Conservation (phyloP, 805 yeast species). For the Candida krabiensis region DNA sequence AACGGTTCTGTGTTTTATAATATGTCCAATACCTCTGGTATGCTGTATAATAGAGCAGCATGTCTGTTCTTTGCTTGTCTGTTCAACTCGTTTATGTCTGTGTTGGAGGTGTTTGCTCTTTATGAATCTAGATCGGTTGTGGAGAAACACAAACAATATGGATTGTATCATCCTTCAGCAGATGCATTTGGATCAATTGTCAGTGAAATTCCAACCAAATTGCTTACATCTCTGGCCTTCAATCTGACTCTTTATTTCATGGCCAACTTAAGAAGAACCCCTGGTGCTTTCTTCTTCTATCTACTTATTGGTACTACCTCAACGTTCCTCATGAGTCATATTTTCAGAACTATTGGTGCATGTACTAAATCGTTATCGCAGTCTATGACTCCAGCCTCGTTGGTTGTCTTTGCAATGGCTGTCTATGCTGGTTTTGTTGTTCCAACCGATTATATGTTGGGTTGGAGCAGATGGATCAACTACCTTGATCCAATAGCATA, state of each 20-base stretch:
- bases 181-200: constrained; percentile 61
- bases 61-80: constrained; percentile 65
- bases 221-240: constrained; percentile 42
- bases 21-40: constrained; percentile 37
- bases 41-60: constrained; percentile 57
- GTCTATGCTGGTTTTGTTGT: constrained; percentile 64
- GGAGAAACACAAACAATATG: constrained; percentile 56
- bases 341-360: constrained; percentile 55
- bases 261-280: constrained; percentile 48
- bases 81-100: constrained; percentile 62
- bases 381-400: constrained; percentile 58
- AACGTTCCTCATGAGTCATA: constrained; percentile 51
- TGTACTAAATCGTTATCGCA: constrained; percentile 44
- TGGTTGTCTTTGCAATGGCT: constrained; percentile 46
- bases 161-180: constrained; percentile 55
- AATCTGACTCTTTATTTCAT: constrained; percentile 51
- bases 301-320: constrained; percentile 40
- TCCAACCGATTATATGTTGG: constrained; percentile 54
- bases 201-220: constrained; percentile 53
- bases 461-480: constrained; percentile 60
- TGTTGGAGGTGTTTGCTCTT: constrained; percentile 54
- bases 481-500: constrained; percentile 48
- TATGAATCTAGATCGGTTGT: constrained; percentile 56
- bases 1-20: constrained; percentile 59
- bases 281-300: constrained; percentile 56